These are phyloP conservation scores for Wickerhamomyces kurtzmanii DNA, from an alignment of 805 yeast species.

Conservation along the genomic window DNA sequence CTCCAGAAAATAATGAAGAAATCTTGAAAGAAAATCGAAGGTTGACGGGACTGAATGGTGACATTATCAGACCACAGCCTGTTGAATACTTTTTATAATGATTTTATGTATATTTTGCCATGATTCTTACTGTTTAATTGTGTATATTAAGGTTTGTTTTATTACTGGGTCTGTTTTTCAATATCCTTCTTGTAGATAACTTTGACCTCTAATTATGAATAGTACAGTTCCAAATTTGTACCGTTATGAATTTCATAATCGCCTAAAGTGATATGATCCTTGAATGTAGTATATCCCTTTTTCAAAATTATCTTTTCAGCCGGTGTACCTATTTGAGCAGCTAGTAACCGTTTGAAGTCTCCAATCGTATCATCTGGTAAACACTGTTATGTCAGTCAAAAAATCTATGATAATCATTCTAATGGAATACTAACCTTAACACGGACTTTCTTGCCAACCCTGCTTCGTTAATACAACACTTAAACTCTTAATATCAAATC, in stretches of 20 bases:
- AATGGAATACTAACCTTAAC: conserved; percentile 43
- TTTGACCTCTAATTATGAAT: conserved; percentile 28
- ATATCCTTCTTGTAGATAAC: not conserved
- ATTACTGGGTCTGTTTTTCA: not conserved
- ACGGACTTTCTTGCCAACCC: conserved; percentile 78
- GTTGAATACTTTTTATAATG: conserved; percentile 40
- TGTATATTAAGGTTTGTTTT: too few species aligned
- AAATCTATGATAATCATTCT: not conserved
- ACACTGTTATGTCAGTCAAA: not conserved
- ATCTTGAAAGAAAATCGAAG: conserved; percentile 11
- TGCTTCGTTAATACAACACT: too few species aligned
- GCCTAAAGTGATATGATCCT: conserved; percentile 86
- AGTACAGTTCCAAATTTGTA: conserved; percentile 76
- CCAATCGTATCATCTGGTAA: conserved; percentile 67
- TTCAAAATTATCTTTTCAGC: conserved; percentile 60
- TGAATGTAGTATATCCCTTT: conserved; percentile 76
- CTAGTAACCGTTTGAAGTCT: conserved; percentile 78
- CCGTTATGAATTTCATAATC: conserved; percentile 94
- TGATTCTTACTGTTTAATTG: too few species aligned
- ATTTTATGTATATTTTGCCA: too few species aligned
- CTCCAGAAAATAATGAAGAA: conserved; percentile 49
- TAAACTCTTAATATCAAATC: conserved; percentile 10
- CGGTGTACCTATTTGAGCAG: conserved; percentile 72
- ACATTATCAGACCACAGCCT: conserved; percentile 22
- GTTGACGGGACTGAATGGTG: conserved; percentile 2